Evolutionary conservation across 805 yeast genomes (phyloP).

Genomic region (Scheffersomyces stipitis): DNA sequence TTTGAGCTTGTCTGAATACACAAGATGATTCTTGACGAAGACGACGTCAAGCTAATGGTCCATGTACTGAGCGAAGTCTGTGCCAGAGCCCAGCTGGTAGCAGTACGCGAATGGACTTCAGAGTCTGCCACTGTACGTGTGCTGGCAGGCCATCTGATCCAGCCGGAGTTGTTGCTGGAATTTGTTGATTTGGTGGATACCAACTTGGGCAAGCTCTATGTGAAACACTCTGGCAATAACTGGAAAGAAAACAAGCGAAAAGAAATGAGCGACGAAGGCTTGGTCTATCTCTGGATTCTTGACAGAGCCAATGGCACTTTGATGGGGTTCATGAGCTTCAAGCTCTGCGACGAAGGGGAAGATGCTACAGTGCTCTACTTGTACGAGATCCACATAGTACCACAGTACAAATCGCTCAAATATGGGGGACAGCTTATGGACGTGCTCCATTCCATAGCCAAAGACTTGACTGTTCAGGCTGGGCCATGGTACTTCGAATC

Average conservation of each 20-base stretch:
- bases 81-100: not conserved
- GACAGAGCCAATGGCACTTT: constrained; percentile 12
- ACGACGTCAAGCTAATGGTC: not conserved
- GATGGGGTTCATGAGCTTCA: constrained; percentile 48
- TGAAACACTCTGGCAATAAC: constrained; percentile 25
- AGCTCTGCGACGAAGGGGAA: constrained; percentile 41
- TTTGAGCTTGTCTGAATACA: no score
- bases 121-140: not conserved
- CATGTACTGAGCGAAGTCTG: not conserved
- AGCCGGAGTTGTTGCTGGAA: constrained; percentile 1
- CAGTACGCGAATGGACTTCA: not conserved
- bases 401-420: constrained; percentile 28
- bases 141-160: not conserved
- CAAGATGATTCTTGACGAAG: not conserved
- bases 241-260: constrained; percentile 43
- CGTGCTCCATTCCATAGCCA: constrained; percentile 32
- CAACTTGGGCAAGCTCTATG: constrained; percentile 30
- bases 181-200: constrained; percentile 24
- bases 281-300: constrained; percentile 40
- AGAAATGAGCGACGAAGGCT: constrained; percentile 50
- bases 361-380: constrained; percentile 44
- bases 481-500: constrained; percentile 1
- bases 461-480: constrained; percentile 5
- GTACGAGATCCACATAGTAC: constrained; percentile 54
- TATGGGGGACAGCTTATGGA: constrained; percentile 43